These are phyloP conservation scores for Globisporangium camurandrum DNA, from an alignment of 352 stramenopile species.

Conservation along the genomic window DNA sequence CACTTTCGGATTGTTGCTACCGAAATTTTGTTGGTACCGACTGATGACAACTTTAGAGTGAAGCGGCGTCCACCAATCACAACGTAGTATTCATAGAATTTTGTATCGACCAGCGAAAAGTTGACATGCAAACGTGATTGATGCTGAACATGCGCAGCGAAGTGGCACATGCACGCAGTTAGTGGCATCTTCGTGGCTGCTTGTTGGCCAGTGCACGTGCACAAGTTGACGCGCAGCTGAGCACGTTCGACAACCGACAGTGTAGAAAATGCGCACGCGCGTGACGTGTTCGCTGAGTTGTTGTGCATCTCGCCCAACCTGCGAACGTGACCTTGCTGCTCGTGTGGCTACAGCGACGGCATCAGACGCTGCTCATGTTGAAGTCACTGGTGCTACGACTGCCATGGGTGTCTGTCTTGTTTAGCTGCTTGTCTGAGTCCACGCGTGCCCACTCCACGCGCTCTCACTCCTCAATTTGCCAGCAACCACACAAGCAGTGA, in stretches of 20 bases:
- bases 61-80: not conserved
- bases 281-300: no score
- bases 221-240: not conserved
- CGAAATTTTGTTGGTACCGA: no score
- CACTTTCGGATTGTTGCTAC: no score
- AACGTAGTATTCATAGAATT: not conserved
- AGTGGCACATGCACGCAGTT: no score
- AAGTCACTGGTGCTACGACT: not conserved
- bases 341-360: no score
- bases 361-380: no score
- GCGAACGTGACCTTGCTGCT: no score
- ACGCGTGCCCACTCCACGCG: no score
- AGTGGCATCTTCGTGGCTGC: not conserved
- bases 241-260: not conserved
- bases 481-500: slow-evolving; percentile 12
- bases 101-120: not conserved
- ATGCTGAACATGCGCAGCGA: not conserved
- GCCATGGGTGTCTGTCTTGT: not conserved
- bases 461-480: slow-evolving; percentile 34
- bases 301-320: no score
- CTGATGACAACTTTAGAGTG: not conserved
- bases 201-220: not conserved
- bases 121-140: not conserved
- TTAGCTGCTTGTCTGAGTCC: not conserved
- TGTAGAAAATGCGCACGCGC: slow-evolving; percentile 3